A percentile compares a stretch with the other conserved stretches of the same genome.
phyloP scores from a whole-genome alignment of 176 grass and related monocot genomes.

The Rhynchospora breviuscula region DNA sequence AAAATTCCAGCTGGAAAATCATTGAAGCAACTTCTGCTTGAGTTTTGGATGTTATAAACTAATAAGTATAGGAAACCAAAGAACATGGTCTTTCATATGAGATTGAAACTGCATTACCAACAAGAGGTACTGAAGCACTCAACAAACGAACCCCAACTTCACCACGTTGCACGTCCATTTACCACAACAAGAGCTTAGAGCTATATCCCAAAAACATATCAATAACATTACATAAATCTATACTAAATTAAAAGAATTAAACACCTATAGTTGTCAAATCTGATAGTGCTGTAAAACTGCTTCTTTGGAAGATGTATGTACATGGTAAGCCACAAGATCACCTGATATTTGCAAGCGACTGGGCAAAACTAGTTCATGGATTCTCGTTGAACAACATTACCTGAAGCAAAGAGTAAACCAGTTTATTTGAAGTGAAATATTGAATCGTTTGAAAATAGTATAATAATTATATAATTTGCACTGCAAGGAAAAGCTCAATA shows the following conservation, averaged over 20 bases:
- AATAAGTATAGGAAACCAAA: neutral
- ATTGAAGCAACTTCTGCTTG: neutral
- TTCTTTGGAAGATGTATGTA: slow-evolving; percentile 18
- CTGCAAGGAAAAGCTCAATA: neutral
- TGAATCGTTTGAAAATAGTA: neutral
- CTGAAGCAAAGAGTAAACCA: slow-evolving; percentile 14
- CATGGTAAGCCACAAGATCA: slow-evolving; percentile 18
- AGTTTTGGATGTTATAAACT: neutral
- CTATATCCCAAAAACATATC: slow-evolving; percentile 10
- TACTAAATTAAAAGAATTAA: slow-evolving; percentile 27
- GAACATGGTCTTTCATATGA: neutral
- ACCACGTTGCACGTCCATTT: neutral
- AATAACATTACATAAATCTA: neutral
- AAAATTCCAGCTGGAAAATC: neutral
- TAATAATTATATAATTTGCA: neutral
- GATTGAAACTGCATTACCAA: neutral
- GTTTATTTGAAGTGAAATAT: neutral
- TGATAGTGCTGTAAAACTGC: neutral
- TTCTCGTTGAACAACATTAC: slow-evolving; percentile 57
- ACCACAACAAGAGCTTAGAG: neutral
- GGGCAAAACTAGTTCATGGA: slow-evolving; percentile 16
- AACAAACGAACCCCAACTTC: slow-evolving; percentile 1
- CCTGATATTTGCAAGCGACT: slow-evolving; percentile 1
- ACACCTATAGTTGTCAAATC: slow-evolving; percentile 5
- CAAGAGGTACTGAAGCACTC: neutral